Evolutionary conservation across 163 green algal genomes (phyloP), one percentile per base, ranked within the genome.

Genomic region (Coccomyxa subellipsoidea): DNA sequence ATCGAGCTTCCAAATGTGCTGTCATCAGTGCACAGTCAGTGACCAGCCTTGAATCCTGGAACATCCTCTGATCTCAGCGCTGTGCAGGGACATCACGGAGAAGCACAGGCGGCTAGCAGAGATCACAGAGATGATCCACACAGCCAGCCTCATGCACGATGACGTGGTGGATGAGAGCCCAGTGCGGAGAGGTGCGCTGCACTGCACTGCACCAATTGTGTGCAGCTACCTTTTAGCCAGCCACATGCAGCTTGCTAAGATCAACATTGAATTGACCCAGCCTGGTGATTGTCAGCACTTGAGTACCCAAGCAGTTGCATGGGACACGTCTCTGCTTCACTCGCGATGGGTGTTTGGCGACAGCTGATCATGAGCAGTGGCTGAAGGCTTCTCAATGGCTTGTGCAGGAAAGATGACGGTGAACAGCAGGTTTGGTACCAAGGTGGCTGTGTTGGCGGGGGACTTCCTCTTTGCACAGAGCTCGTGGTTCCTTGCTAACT

Each of bases 51-150:
- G n/a, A n/a, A n/a, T n/a, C n/a, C n/a, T n/a, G n/a, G n/a, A n/a
- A n/a, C n/a, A 0, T 72, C 31, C 4, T 75, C 15, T 81, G 40
- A 32, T 32, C 31, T 18, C 66, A 73, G 66, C 32, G 66, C 21
- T 73, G n/a, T 87, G 81, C 91, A 98, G 93, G 7, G 92, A 97
- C 59, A 90, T 99, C 27, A 96, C 85, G 9, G 88, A 93, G 4
- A 87, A 92, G 82, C 97, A 99, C 75, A 89, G 92, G 59, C 81
- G 95, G 34, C 90, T 99, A 31, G 97, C 96, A 29, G 95, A 99
- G 83, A 99, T 99, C 70, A 98, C 92, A 0, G 97, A 99, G 84
- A 99, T 99, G 97, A 98, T 99, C 84, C 97, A 99, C 91, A 99
- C 96, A 21, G 97, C 97, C 69, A 96, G 88, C 83, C 85, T 99